Conservation (phyloP, 768 basidiomycete genomes). For the Agrocybe pediades region DNA sequence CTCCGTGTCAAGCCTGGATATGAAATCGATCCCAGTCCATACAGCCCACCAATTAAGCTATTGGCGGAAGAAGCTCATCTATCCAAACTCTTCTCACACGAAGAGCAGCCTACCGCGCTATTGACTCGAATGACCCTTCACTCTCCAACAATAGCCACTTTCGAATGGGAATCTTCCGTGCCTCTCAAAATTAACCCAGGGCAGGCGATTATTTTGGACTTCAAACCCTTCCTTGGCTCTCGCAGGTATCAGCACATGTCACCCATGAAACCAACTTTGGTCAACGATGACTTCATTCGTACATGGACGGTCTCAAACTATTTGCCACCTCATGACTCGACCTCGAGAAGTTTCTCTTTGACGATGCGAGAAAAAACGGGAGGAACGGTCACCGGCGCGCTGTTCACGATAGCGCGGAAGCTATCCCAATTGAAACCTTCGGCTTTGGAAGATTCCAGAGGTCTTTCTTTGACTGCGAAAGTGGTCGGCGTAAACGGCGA, state of each 20-base stretch:
- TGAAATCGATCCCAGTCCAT: constrained; percentile 40
- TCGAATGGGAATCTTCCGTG: constrained; percentile 44
- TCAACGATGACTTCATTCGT: constrained; percentile 64
- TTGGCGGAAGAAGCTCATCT: constrained; percentile 47
- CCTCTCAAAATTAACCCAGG: constrained; percentile 41
- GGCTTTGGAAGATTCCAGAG: constrained; percentile 37
- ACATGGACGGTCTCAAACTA: constrained; percentile 61
- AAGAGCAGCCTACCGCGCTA: constrained; percentile 29
- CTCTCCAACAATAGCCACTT: constrained; percentile 51
- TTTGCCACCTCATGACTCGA: constrained; percentile 10
- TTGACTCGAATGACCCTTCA: constrained; percentile 46
- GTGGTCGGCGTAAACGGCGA: constrained; percentile 57
- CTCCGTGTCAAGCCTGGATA: constrained; percentile 40
- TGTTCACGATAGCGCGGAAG: constrained; percentile 52
- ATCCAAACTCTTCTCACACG: constrained; percentile 27
- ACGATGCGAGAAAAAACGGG: constrained; percentile 59
- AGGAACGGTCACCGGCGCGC: constrained; percentile 55
- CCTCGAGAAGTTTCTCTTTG: constrained; percentile 28
- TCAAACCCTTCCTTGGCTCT: constrained; percentile 49
- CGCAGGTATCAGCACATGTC: constrained; percentile 55
- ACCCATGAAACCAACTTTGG: constrained; percentile 38
- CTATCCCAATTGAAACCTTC: constrained; percentile 41
- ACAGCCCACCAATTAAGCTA: constrained; percentile 58
- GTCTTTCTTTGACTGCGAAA: constrained; percentile 41
- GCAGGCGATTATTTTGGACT: constrained; percentile 58